Conservation (phyloP, 805 yeast genomes). For the Danielozyma ontarioensis region DNA sequence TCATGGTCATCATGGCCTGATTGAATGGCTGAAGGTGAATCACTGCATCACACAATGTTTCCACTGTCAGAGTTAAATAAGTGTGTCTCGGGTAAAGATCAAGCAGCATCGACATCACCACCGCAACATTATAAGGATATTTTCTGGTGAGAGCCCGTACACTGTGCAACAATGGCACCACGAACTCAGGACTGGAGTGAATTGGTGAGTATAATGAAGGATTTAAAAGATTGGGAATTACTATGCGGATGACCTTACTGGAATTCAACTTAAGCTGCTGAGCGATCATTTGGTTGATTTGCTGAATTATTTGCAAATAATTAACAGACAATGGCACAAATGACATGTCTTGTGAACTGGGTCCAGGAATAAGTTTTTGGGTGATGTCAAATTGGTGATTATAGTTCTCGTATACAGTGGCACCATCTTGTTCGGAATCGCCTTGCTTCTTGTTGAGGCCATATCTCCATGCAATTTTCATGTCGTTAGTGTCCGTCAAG, state of each 20-base stretch:
- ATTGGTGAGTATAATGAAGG: slow-evolving; percentile 67
- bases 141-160: slow-evolving; percentile 50
- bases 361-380: slow-evolving; percentile 60
- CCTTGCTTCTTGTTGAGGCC: slow-evolving; percentile 38
- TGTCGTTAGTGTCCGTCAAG: slow-evolving; percentile 45
- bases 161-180: slow-evolving; percentile 58
- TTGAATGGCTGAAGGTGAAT: slow-evolving; percentile 78
- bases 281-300: slow-evolving; percentile 36
- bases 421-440: slow-evolving; percentile 18
- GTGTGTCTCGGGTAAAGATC: slow-evolving; percentile 59
- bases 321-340: slow-evolving; percentile 38
- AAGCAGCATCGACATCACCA: slow-evolving; percentile 54
- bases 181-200: slow-evolving; percentile 39
- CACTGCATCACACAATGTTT: slow-evolving; percentile 59
- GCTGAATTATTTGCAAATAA: slow-evolving; percentile 21
- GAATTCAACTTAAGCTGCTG: slow-evolving; percentile 34
- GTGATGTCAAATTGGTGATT: slow-evolving; percentile 74
- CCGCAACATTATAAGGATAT: slow-evolving; percentile 40
- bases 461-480: slow-evolving; percentile 94
- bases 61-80: slow-evolving; percentile 45
- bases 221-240: slow-evolving; percentile 72
- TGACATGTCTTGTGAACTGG: slow-evolving; percentile 56
- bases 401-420: slow-evolving; percentile 44
- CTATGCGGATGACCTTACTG: slow-evolving; percentile 53
- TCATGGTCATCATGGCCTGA: slow-evolving; percentile 59